Percentiles rank a stretch among this genome's conserved stretches.
Conservation (phyloP, 176 grass and related monocot genomes). For the Luzula sylvatica region DNA sequence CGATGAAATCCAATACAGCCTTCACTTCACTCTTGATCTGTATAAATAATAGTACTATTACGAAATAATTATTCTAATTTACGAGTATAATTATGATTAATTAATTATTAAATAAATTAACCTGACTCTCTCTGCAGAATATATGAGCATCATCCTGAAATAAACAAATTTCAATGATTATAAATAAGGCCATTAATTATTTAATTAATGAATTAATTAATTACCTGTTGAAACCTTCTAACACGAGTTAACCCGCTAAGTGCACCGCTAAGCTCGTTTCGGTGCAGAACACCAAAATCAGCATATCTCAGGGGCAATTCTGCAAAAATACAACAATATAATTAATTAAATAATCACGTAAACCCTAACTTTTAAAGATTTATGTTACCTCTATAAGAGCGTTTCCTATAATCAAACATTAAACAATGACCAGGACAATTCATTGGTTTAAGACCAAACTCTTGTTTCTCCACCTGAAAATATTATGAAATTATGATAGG, state of each 20-base stretch:
- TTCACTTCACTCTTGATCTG: slow-evolving; percentile 94
- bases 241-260: slow-evolving; percentile 97
- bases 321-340: slow-evolving; percentile 27
- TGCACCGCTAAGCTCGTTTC: slow-evolving; percentile 93
- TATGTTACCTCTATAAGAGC: slow-evolving; percentile 85
- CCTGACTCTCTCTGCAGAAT: slow-evolving; percentile 91
- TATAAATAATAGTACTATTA: slow-evolving; percentile 8
- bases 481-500: background rate
- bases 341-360: background rate
- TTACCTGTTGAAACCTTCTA: slow-evolving; percentile 99
- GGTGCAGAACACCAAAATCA: slow-evolving; percentile 97
- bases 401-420: slow-evolving; percentile 93
- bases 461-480: slow-evolving; percentile 86
- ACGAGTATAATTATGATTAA: background rate
- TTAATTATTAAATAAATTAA: slow-evolving; percentile 27
- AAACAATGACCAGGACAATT: slow-evolving; percentile 98
- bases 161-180: background rate
- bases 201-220: no score
- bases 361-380: slow-evolving; percentile 14
- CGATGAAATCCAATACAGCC: slow-evolving; percentile 75
- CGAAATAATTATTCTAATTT: no score
- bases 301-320: slow-evolving; percentile 91
- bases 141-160: slow-evolving; percentile 96
- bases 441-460: slow-evolving; percentile 99
- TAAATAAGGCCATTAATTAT: background rate